Percentiles rank a stretch among this genome's conserved stretches.
phyloP scores from a whole-genome alignment of 2,329 filamentous ascomycete genomes.

The Fusarium ambrosium region DNA sequence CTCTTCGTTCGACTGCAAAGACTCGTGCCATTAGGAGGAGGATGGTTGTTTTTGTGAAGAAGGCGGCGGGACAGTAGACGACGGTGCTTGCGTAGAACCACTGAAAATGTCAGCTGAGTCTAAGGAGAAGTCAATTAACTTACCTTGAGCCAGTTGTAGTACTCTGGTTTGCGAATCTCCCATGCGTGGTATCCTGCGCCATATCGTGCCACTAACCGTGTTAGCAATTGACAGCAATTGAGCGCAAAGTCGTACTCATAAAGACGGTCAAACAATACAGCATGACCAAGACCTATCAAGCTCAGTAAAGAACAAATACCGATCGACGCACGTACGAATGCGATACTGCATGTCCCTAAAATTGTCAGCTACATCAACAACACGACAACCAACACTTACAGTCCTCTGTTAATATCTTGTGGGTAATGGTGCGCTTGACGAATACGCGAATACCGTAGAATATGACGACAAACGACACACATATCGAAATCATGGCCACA shows the following conservation, averaged over 20 bases:
- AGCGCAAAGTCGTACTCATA: constrained; percentile 25
- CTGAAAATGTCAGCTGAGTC: constrained; percentile 9
- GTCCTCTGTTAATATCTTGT: constrained; percentile 29
- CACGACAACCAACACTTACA: constrained; percentile 20
- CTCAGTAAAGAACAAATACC: not conserved
- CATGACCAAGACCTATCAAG: constrained; percentile 16
- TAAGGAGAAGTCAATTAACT: fast-evolving
- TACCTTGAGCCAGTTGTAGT: constrained; percentile 39
- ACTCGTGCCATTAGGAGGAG: constrained; percentile 41
- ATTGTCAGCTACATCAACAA: not conserved
- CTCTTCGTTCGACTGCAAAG: constrained; percentile 31
- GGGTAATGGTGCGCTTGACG: constrained; percentile 33
- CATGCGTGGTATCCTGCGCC: constrained; percentile 41
- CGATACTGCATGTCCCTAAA: constrained; percentile 34
- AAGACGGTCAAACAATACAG: constrained; percentile 28
- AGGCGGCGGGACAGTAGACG: constrained; percentile 37
- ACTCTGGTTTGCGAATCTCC: constrained; percentile 34
- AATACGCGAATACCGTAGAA: constrained; percentile 37
- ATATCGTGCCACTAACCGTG: constrained; percentile 30
- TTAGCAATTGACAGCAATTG: not conserved
- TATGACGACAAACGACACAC: constrained; percentile 7
- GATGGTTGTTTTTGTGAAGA: constrained; percentile 43
- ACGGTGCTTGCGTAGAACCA: constrained; percentile 43
- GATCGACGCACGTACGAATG: constrained; percentile 26
- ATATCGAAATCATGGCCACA: constrained; percentile 25